Evolutionary conservation across 225 moss, liverwort and hornwort species (phyloP), one percentile per base, ranked within the genome.

Genomic region (Lunularia cruciata): DNA sequence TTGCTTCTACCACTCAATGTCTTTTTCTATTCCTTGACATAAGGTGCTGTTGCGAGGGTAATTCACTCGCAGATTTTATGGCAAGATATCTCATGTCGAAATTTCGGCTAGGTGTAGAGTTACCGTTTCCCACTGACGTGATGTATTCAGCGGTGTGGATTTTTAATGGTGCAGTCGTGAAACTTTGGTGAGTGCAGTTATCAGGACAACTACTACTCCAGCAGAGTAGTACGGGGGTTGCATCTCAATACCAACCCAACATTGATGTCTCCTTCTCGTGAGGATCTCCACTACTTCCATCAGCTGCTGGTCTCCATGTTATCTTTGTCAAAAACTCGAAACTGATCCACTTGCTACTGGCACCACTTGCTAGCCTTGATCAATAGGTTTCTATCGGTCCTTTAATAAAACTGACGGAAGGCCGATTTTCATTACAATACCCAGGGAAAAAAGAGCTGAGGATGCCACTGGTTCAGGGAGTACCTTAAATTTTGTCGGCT

Each of bases 381-480:
- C 45, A 23, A 13, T 39, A 62, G n/a, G 2, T 45, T 4, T 46
- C 30, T 46, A 64, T 28, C 23, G 43, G 40, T 46, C 45, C 31
- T 46, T 39, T 18, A 47, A 46, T 45, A 27, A 31, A 64, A 63
- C 27, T 22, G 6, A 45, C 16, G 27, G 42, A 31, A 12, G 10
- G 23, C 4, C 61, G 61, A 39, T 14, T 27, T 45, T 39, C 30
- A 43, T 27, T 46, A 64, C 46, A 27, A 46, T 28, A 26, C 27
- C 28, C 30, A 46, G 63, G 45, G 30, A 43, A 18, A 47, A 46
- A 31, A 30, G 45, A 64, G 63, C 63, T 46, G 45, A 61, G 63
- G 63, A 31, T 64, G 45, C 59, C 59, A 45, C 63, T 45, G 45
- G 45, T 18, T 46, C 46, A n/a, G n/a, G n/a, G n/a, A 45, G 63